A percentile compares a stretch with the other conserved stretches of the same genome.
These are phyloP conservation scores for Pterula multifida DNA, from an alignment of 1,284 basidiomycete genomes.

Conservation along the genomic window DNA sequence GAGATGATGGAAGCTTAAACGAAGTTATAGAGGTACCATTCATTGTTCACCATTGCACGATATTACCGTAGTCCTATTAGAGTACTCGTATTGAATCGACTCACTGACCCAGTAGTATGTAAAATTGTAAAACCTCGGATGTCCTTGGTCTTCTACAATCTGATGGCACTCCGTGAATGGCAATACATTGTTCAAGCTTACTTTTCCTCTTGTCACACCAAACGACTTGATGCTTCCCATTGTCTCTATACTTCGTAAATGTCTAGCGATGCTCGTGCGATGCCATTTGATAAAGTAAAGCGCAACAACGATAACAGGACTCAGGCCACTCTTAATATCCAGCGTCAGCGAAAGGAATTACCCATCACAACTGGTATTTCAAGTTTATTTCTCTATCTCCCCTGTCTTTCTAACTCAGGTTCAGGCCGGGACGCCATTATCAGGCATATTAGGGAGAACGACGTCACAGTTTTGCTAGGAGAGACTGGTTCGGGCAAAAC, in stretches of 20 bases:
- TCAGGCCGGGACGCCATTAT: conserved; percentile 68
- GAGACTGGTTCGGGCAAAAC: conserved; percentile 99
- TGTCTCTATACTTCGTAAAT: not conserved
- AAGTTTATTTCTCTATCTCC: not conserved
- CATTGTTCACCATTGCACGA: too few relatives aligned
- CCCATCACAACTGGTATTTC: not conserved
- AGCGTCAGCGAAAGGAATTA: not conserved
- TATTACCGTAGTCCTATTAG: too few relatives aligned
- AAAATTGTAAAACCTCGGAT: too few relatives aligned
- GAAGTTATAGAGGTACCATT: too few relatives aligned
- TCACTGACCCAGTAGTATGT: too few relatives aligned
- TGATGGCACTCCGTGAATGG: not conserved
- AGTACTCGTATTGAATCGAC: too few relatives aligned
- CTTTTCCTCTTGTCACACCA: not conserved
- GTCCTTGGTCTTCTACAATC: too few relatives aligned
- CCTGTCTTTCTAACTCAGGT: not conserved
- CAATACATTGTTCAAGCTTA: not conserved
- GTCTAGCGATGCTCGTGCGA: not conserved
- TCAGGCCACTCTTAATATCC: not conserved
- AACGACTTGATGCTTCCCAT: not conserved
- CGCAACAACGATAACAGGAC: not conserved
- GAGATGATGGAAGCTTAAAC: conserved; percentile 34
- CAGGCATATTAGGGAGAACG: conserved; percentile 62
- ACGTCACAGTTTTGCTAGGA: conserved; percentile 86
- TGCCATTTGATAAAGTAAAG: not conserved